phyloP scores from a whole-genome alignment of 2,329 filamentous ascomycete genomes.

The Tolypocladium tropicale region DNA sequence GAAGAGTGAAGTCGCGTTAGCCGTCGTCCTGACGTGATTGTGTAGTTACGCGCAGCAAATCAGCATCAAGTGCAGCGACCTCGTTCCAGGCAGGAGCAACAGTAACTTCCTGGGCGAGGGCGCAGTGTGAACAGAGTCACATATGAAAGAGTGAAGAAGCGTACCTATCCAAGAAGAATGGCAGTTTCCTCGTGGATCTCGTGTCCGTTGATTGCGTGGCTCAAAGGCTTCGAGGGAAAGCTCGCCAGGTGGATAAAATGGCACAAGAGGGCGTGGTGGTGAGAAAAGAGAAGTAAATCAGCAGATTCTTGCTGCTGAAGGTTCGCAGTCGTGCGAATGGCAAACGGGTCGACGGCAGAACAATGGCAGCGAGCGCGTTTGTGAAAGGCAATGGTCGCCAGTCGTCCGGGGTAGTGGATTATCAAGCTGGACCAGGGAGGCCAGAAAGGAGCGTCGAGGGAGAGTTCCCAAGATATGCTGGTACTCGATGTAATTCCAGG shows the following conservation, averaged over 20 bases:
- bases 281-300: no score
- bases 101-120: not conserved
- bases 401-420: not conserved
- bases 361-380: not conserved
- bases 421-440: not conserved
- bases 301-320: not conserved
- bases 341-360: not conserved
- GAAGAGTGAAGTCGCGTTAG: not conserved
- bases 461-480: not conserved
- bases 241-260: not conserved
- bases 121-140: not conserved
- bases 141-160: not conserved
- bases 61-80: not conserved
- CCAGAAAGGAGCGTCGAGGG: not conserved
- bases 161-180: not conserved
- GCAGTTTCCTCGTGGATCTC: not conserved
- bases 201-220: not conserved
- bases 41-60: not conserved
- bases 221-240: not conserved
- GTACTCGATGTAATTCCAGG: not conserved
- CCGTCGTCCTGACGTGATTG: not conserved
- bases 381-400: no score
- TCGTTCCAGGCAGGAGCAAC: not conserved
- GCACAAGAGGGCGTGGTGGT: not conserved
- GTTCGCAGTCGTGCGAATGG: not conserved